Percentiles rank a stretch among this genome's conserved stretches.
These are phyloP conservation scores for Astrephomene gubernaculifera DNA, from an alignment of 139 green algal genomes.

Conservation along the genomic window DNA sequence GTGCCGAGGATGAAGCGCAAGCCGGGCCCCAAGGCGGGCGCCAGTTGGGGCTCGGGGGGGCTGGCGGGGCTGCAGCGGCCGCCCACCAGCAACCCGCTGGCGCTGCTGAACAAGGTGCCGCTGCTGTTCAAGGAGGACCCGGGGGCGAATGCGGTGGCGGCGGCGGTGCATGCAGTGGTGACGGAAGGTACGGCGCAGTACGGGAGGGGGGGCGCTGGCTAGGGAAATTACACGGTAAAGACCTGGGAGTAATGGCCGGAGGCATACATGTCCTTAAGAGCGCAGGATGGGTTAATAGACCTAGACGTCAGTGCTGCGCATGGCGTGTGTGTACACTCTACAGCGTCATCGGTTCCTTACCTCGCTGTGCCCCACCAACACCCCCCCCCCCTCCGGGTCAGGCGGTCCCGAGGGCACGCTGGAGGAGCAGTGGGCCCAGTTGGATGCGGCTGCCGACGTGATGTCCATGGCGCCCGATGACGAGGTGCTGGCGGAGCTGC, in stretches of 20 bases:
- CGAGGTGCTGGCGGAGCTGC: slow-evolving; percentile 85
- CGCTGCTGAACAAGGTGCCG: slow-evolving; percentile 8
- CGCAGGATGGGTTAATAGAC: too few relatives aligned
- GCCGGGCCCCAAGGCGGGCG: slow-evolving; percentile 1
- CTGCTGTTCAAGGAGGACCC: slow-evolving; percentile 40
- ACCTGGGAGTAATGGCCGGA: too few relatives aligned
- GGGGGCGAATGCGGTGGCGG: not conserved
- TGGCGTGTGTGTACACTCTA: too few relatives aligned
- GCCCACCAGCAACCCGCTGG: not conserved
- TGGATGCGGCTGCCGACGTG: slow-evolving; percentile 58
- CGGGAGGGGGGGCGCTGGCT: too few relatives aligned
- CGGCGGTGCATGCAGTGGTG: slow-evolving; percentile 11
- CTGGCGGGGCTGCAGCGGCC: not conserved
- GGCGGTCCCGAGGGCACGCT: slow-evolving; percentile 52
- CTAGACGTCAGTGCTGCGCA: too few relatives aligned
- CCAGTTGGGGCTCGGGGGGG: slow-evolving; percentile 12
- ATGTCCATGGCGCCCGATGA: slow-evolving; percentile 83
- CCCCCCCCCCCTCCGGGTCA: slow-evolving; percentile 18
- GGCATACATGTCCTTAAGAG: too few relatives aligned
- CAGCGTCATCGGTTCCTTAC: too few relatives aligned
- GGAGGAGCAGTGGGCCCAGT: slow-evolving; percentile 71
- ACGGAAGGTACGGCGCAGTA: slow-evolving; percentile 12
- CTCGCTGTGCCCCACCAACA: too few relatives aligned
- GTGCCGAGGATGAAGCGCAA: slow-evolving; percentile 4
- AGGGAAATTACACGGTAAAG: too few relatives aligned